Evolutionary conservation across 139 green algal species (phyloP).

Genomic region (Closterium sp.): DNA sequence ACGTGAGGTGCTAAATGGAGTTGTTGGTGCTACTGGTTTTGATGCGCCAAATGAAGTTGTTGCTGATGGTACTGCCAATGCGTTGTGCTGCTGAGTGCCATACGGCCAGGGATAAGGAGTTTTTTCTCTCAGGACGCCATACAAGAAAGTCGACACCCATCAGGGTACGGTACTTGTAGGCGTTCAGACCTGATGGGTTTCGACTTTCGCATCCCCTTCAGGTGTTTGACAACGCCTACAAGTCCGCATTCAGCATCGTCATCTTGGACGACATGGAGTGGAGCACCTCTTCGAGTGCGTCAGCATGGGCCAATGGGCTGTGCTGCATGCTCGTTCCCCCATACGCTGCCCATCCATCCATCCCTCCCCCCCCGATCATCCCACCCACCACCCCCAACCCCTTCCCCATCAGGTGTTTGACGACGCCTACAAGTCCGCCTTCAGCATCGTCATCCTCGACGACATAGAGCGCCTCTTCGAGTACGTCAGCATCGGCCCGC

Average conservation of each 20-base stretch:
- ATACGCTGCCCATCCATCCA: background rate
- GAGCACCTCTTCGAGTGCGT: conserved; percentile 97
- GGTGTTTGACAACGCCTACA: conserved; percentile 89
- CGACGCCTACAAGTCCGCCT: conserved; percentile 85
- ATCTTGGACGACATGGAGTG: conserved; percentile 97
- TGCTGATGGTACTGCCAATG: too few relatives aligned
- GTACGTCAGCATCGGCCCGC: conserved; percentile 93
- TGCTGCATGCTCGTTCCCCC: too few relatives aligned
- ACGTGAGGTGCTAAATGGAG: too few relatives aligned
- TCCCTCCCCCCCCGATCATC: background rate
- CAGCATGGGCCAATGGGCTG: conserved; percentile 82
- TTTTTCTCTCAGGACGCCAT: too few relatives aligned
- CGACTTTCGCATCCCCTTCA: background rate
- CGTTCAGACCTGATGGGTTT: too few relatives aligned
- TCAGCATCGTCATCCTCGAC: conserved; percentile 91
- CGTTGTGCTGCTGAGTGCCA: too few relatives aligned
- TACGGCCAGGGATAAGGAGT: too few relatives aligned
- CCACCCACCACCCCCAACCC: too few relatives aligned
- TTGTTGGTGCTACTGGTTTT: too few relatives aligned
- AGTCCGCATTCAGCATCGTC: conserved; percentile 81
- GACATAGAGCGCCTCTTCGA: conserved; percentile 98
- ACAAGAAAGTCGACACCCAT: too few relatives aligned
- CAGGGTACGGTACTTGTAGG: too few relatives aligned
- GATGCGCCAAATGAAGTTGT: too few relatives aligned
- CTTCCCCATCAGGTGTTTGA: conserved; percentile 66